Evolutionary conservation across 306 rosid species (phyloP).

Genomic region (Begonia peltatifolia): DNA sequence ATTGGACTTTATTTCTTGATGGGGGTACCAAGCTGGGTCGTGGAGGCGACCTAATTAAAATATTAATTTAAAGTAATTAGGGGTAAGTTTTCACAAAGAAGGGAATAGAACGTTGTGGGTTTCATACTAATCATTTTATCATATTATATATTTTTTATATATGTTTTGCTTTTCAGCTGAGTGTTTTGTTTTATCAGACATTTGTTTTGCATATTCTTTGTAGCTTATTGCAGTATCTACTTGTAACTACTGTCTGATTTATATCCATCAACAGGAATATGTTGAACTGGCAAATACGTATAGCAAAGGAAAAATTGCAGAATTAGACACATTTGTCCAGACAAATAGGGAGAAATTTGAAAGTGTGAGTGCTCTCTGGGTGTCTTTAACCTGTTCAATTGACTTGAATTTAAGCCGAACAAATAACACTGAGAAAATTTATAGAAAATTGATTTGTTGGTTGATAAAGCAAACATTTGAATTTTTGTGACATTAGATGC

Average conservation of each 20-base stretch:
- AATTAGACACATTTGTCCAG: constrained; percentile 28
- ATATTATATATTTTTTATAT: too few species aligned
- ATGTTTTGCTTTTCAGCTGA: too few species aligned
- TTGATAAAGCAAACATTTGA: constrained; percentile 1
- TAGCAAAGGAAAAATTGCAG: constrained; percentile 33
- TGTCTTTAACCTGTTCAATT: neutral
- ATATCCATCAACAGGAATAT: constrained; percentile 38
- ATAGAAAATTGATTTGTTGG: neutral
- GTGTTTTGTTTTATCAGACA: too few species aligned
- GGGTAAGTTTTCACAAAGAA: too few species aligned
- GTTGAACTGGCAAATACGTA: constrained; percentile 47
- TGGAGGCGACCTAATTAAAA: too few species aligned
- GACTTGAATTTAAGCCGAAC: neutral
- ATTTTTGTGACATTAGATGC: constrained; percentile 1
- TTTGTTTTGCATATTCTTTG: too few species aligned
- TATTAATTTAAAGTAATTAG: too few species aligned
- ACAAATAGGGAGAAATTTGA: constrained; percentile 38
- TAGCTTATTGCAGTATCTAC: neutral
- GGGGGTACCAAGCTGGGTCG: too few species aligned
- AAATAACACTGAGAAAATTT: neutral
- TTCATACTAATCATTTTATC: too few species aligned
- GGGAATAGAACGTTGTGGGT: too few species aligned
- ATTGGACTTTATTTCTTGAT: too few species aligned
- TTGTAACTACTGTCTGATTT: neutral
- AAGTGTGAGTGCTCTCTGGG: constrained; percentile 28